Percentiles rank a stretch among this genome's conserved stretches.
These are phyloP conservation scores for Candida sithepensis DNA, from an alignment of 805 yeast genomes.

Conservation along the genomic window DNA sequence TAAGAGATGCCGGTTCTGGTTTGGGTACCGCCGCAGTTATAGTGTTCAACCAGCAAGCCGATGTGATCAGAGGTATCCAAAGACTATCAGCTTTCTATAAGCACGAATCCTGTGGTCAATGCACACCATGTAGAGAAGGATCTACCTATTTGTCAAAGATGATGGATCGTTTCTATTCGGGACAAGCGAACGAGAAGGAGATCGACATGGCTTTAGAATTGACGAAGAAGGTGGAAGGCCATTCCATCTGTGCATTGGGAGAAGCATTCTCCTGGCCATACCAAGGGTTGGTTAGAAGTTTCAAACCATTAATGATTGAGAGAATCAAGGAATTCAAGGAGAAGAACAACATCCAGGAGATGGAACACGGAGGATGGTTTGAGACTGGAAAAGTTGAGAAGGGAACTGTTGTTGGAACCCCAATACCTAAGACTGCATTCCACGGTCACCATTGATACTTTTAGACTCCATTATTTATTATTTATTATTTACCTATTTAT, in stretches of 20 bases:
- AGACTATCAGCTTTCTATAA: slow-evolving; percentile 80
- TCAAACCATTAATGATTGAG: slow-evolving; percentile 78
- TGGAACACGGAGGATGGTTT: slow-evolving; percentile 78
- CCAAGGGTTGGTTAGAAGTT: slow-evolving; percentile 81
- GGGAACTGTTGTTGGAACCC: slow-evolving; percentile 63
- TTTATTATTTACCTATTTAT: not conserved
- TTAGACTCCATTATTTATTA: slow-evolving; percentile 3
- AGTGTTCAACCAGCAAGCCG: slow-evolving; percentile 85
- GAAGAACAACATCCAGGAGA: slow-evolving; percentile 33
- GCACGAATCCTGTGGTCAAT: slow-evolving; percentile 93
- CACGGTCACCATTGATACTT: slow-evolving; percentile 24
- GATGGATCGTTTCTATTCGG: slow-evolving; percentile 77
- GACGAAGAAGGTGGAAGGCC: slow-evolving; percentile 85
- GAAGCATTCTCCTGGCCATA: slow-evolving; percentile 95
- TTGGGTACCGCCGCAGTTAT: slow-evolving; percentile 92
- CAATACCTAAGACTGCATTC: slow-evolving; percentile 42
- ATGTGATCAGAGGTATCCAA: slow-evolving; percentile 81
- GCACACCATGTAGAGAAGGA: slow-evolving; percentile 94
- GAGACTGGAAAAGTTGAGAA: slow-evolving; percentile 52
- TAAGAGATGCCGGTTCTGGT: slow-evolving; percentile 81
- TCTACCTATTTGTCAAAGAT: slow-evolving; percentile 80
- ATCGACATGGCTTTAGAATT: slow-evolving; percentile 83
- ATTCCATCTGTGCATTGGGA: slow-evolving; percentile 88
- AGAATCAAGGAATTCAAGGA: slow-evolving; percentile 63
- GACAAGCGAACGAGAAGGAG: slow-evolving; percentile 78